These are phyloP conservation scores for Scenedesmus sp. DNA, from an alignment of 163 green algal genomes.

Conservation along the genomic window DNA sequence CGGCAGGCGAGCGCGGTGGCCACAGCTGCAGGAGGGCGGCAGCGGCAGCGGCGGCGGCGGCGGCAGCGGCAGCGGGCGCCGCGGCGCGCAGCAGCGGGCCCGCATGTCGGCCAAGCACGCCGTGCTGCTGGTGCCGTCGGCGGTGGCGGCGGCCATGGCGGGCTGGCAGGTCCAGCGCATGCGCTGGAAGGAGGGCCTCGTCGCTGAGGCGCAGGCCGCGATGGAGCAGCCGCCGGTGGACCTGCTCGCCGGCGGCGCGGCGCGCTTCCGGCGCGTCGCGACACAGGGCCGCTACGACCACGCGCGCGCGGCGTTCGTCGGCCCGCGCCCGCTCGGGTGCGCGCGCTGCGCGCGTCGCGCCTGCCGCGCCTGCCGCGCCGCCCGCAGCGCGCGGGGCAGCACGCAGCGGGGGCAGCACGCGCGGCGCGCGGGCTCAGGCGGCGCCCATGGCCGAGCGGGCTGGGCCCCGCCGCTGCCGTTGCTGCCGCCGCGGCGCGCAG, in stretches of 20 bases:
- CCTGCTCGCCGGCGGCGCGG: conserved; percentile 21
- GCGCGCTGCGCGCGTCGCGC: background rate
- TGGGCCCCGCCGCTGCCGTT: background rate
- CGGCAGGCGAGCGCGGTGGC: too few relatives aligned
- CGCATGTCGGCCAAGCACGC: background rate
- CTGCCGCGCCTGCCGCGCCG: background rate
- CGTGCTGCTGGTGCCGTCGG: conserved; percentile 44
- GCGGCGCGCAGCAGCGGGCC: too few relatives aligned
- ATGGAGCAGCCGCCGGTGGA: conserved; percentile 38
- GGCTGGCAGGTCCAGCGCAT: conserved; percentile 47
- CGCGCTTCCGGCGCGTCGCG: conserved; percentile 28
- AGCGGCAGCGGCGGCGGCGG: too few relatives aligned
- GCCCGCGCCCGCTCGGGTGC: conserved; percentile 33
- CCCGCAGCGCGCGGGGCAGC: background rate
- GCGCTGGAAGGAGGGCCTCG: conserved; percentile 42
- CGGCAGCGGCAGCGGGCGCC: too few relatives aligned
- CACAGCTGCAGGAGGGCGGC: too few relatives aligned
- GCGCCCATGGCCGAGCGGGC: background rate
- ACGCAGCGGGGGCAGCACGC: background rate
- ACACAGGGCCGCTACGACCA: conserved; percentile 37
- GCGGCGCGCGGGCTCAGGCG: background rate
- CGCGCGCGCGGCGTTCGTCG: conserved; percentile 36
- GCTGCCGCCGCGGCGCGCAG: conserved; percentile 16
- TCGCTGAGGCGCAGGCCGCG: conserved; percentile 7
- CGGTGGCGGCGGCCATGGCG: conserved; percentile 39